Base-by-base conservation (phyloP, 208 protist genomes). In the Porcisia deanei region DNA sequence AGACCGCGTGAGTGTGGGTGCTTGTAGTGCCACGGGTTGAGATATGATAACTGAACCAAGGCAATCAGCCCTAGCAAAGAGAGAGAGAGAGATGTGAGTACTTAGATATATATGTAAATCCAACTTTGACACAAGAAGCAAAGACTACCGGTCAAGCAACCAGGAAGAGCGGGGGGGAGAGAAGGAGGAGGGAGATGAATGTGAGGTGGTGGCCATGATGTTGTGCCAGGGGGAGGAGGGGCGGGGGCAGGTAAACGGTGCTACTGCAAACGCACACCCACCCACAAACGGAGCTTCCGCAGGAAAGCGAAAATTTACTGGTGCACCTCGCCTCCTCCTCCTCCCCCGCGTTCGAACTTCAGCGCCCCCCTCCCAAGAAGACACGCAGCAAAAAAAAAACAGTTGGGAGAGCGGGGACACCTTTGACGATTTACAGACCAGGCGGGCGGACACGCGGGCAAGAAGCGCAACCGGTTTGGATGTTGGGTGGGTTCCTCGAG, bases 1-100 rank as follows among this genome's bases (percentile, higher is more conserved):
- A 30, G 18, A 45, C 20, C 34, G 20, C 34, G 61, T 20, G 61
- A 47, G 18, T 30, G 58, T 10, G 14, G 0, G 0, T 6, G 37
- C 12, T 9, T 54, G 25, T 6, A 12, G 41, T 34, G 25, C 49
- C 14, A n/a, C 22, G 41, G 39, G 12, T 67, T 67, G 22, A 3
- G 22, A 25, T 67, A 3, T 30, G 41, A 43, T 45, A 49, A 14
- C 39, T 3, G 3, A 9, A 64, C 39, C 14, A 43, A 67, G 20
- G 20, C 39, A 67, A 43, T 52, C 18, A 9, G n/a, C 61, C 49
- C 45, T 71, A 71, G 30, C n/a, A 30, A 57, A 71, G 61, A 43
- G 61, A 67, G 22, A 47, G 5, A 3, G 37, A 9, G 3, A 30
- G 30, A 30, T 30, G 30, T 30, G 30, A 30, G 30, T 30, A 30